Conservation (phyloP, 2,329 filamentous ascomycete species). For the Lachnellula cervina region DNA sequence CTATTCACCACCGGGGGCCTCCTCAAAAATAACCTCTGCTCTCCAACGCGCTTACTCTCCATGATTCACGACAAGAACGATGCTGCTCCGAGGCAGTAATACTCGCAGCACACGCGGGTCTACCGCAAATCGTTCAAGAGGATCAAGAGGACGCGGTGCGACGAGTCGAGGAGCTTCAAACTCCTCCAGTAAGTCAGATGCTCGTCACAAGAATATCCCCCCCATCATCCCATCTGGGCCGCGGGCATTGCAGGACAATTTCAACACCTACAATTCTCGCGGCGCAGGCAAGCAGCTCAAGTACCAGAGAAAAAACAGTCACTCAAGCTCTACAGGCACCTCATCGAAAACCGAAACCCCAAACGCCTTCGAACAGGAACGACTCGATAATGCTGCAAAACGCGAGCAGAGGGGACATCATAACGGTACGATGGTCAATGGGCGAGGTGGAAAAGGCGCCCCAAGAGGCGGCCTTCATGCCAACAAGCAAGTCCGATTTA, state of each 20-base stretch:
- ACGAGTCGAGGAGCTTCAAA: slow-evolving; percentile 30
- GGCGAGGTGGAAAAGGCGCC: slow-evolving; percentile 20
- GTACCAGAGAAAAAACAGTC: slow-evolving; percentile 7
- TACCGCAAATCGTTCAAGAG: slow-evolving; percentile 26
- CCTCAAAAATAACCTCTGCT: slow-evolving; percentile 17
- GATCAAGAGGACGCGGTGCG: slow-evolving; percentile 29
- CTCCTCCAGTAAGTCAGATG: slow-evolving; percentile 29
- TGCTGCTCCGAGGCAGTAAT: slow-evolving; percentile 27
- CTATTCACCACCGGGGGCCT: not conserved
- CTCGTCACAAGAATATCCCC: not conserved
- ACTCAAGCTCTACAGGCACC: slow-evolving; percentile 20
- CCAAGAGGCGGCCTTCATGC: slow-evolving; percentile 10
- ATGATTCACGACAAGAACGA: slow-evolving; percentile 30
- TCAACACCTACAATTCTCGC: slow-evolving; percentile 8
- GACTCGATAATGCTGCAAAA: slow-evolving; percentile 32
- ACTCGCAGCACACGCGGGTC: slow-evolving; percentile 25
- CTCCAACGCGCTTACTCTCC: slow-evolving; percentile 15
- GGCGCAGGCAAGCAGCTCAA: slow-evolving; percentile 9
- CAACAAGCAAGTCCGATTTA: slow-evolving; percentile 27
- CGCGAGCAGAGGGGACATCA: slow-evolving; percentile 22
- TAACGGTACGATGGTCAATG: slow-evolving; percentile 16
- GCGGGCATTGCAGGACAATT: slow-evolving; percentile 10
- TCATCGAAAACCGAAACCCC: slow-evolving; percentile 8
- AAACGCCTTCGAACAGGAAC: slow-evolving; percentile 28
- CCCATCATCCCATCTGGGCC: slow-evolving; percentile 3